Percentiles rank a stretch among this genome's conserved stretches.
These are phyloP conservation scores for Aspergillus flavus DNA, from an alignment of 2,329 filamentous ascomycete genomes.

Conservation along the genomic window DNA sequence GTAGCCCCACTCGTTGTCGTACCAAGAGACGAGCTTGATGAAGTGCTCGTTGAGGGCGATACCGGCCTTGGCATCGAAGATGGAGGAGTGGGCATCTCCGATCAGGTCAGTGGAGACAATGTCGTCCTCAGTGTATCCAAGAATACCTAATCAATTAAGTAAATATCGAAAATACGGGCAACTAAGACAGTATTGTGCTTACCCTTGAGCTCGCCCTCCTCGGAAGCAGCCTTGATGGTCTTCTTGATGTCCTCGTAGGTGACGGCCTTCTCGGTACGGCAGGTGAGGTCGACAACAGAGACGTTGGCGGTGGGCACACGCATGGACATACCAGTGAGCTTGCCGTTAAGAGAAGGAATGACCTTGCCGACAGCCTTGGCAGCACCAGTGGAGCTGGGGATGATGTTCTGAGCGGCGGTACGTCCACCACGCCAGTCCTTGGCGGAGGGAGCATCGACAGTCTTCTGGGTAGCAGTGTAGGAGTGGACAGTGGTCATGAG, in stretches of 20 bases:
- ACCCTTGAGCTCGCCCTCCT: constrained; percentile 80
- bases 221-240: constrained; percentile 82
- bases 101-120: constrained; percentile 92
- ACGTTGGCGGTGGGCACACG: constrained; percentile 99
- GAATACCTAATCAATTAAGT: constrained; percentile 63
- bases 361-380: constrained; percentile 99
- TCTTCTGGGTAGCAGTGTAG: constrained; percentile 99
- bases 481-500: constrained; percentile 99
- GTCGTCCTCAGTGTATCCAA: constrained; percentile 96
- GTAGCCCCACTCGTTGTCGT: constrained; percentile 99
- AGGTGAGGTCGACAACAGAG: constrained; percentile 96
- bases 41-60: constrained; percentile 99
- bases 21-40: constrained; percentile 97
- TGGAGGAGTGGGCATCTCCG: constrained; percentile 91
- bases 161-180: background rate
- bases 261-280: constrained; percentile 85
- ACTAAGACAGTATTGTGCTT: background rate
- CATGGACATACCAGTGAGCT: constrained; percentile 99
- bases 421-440: constrained; percentile 99
- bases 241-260: constrained; percentile 83
- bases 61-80: constrained; percentile 99
- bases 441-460: constrained; percentile 92
- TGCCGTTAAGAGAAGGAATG: constrained; percentile 96
- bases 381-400: constrained; percentile 97
- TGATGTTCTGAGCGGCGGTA: constrained; percentile 99